Percentiles rank a stretch among this genome's conserved stretches.
These are phyloP conservation scores for Heliamphora exappendiculata DNA, from an alignment of 148 eudicot genomes.

Conservation along the genomic window DNA sequence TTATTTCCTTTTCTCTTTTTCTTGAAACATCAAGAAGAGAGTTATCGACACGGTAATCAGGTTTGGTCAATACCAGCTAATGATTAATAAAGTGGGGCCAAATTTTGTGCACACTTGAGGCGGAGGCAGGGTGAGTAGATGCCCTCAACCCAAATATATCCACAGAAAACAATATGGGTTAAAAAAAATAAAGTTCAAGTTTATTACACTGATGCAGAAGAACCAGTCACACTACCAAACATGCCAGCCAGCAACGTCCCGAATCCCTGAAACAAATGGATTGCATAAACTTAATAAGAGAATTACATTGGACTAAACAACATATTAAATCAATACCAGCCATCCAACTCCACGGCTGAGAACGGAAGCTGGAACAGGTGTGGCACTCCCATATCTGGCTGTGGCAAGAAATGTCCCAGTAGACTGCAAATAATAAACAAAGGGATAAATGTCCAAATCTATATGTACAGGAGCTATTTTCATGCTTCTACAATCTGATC, in stretches of 20 bases:
- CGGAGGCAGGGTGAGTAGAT: neutral
- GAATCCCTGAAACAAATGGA: conserved; percentile 37
- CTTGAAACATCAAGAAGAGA: too few species aligned
- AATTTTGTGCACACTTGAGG: neutral
- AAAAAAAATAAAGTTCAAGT: neutral
- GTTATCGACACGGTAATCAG: too few species aligned
- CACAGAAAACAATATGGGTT: neutral
- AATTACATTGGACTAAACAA: neutral
- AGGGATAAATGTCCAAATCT: neutral
- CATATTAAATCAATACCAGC: conserved; percentile 39
- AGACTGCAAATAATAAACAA: conserved; percentile 32
- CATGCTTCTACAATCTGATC: neutral
- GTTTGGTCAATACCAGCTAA: neutral
- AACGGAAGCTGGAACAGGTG: conserved; percentile 83
- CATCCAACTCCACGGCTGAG: conserved; percentile 63
- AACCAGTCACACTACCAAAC: conserved; percentile 51
- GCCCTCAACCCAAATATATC: neutral
- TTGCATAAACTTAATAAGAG: neutral
- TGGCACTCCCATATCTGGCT: conserved; percentile 79
- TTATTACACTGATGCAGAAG: conserved; percentile 64
- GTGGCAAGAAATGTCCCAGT: conserved; percentile 69
- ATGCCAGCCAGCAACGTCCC: conserved; percentile 54
- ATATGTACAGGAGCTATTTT: neutral
- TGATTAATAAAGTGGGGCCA: neutral
- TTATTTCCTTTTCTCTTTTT: too few species aligned